Evolutionary conservation across 306 rosid species (phyloP).

Genomic region (Pterocarpus santalinus): DNA sequence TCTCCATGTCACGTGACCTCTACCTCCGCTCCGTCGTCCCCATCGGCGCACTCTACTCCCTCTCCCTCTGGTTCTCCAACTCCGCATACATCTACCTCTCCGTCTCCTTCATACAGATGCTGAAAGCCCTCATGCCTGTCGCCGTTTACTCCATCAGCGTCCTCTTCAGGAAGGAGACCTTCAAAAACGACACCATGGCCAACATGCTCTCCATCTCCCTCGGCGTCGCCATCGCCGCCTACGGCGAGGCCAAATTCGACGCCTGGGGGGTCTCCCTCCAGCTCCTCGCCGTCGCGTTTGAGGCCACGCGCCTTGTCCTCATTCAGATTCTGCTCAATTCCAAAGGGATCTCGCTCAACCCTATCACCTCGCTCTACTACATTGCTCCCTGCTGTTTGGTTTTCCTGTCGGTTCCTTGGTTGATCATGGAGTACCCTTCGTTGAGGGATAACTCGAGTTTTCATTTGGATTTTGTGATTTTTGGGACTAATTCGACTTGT

Average conservation of each 20-base stretch:
- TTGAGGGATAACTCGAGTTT: slow-evolving; percentile 84
- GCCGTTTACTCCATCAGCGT: slow-evolving; percentile 91
- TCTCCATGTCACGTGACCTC: slow-evolving; percentile 87
- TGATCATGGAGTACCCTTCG: slow-evolving; percentile 77
- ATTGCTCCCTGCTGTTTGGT: slow-evolving; percentile 91
- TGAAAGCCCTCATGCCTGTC: slow-evolving; percentile 95
- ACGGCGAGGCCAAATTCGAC: slow-evolving; percentile 88
- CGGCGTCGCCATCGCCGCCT: slow-evolving; percentile 92
- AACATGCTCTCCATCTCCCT: slow-evolving; percentile 91
- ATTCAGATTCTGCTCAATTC: slow-evolving; percentile 88
- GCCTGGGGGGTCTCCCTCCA: slow-evolving; percentile 76
- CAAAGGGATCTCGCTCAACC: slow-evolving; percentile 84
- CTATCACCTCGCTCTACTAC: slow-evolving; percentile 94
- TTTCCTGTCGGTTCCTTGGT: slow-evolving; percentile 84
- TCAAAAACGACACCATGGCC: slow-evolving; percentile 74
- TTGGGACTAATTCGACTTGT: slow-evolving; percentile 82
- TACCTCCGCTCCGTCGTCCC: slow-evolving; percentile 87
- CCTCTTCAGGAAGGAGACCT: slow-evolving; percentile 68
- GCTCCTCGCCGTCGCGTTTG: slow-evolving; percentile 86
- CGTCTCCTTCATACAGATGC: slow-evolving; percentile 96
- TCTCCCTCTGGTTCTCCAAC: slow-evolving; percentile 93
- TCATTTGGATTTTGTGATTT: slow-evolving; percentile 67
- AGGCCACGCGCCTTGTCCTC: slow-evolving; percentile 87
- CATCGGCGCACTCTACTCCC: slow-evolving; percentile 93
- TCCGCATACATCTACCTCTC: slow-evolving; percentile 91